Percentiles rank a stretch among this genome's conserved stretches.
These are phyloP conservation scores for Fraxinus latifolia DNA, from an alignment of 305 asterid species.

Conservation along the genomic window DNA sequence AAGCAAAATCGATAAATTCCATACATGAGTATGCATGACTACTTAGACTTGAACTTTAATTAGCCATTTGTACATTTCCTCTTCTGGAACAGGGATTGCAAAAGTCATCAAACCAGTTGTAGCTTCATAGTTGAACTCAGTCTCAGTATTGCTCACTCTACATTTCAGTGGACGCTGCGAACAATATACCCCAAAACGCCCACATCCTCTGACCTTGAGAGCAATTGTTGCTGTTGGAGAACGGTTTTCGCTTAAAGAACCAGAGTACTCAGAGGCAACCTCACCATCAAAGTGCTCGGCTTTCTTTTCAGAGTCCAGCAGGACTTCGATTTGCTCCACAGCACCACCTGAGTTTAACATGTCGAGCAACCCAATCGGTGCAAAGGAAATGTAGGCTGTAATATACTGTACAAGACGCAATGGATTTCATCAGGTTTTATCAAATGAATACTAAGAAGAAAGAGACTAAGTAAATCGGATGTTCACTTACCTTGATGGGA, in stretches of 20 bases:
- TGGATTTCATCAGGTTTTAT: neutral
- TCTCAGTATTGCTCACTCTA: constrained; percentile 39
- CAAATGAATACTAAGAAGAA: neutral
- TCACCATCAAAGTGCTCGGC: constrained; percentile 26
- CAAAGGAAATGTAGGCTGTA: constrained; percentile 42
- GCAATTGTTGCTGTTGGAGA: constrained; percentile 39
- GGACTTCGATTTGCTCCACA: constrained; percentile 56
- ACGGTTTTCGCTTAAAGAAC: constrained; percentile 21
- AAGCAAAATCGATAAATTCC: constrained; percentile 25
- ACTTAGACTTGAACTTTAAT: constrained; percentile 50
- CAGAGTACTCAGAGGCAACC: constrained; percentile 21
- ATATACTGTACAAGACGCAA: constrained; percentile 41
- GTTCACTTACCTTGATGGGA: constrained; percentile 64
- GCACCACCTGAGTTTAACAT: constrained; percentile 89
- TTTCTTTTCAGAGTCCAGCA: constrained; percentile 21
- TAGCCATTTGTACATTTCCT: constrained; percentile 66
- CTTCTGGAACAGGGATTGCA: constrained; percentile 53
- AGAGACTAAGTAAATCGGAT: neutral
- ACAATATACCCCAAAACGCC: constrained; percentile 69
- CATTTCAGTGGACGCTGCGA: constrained; percentile 66
- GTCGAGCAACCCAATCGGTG: constrained; percentile 80
- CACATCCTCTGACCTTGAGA: constrained; percentile 68
- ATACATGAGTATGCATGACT: neutral
- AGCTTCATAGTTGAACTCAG: constrained; percentile 43
- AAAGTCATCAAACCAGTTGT: constrained; percentile 51